Base-by-base conservation (phyloP, 148 eudicot genomes). In the Dysphania ambrosioides region DNA sequence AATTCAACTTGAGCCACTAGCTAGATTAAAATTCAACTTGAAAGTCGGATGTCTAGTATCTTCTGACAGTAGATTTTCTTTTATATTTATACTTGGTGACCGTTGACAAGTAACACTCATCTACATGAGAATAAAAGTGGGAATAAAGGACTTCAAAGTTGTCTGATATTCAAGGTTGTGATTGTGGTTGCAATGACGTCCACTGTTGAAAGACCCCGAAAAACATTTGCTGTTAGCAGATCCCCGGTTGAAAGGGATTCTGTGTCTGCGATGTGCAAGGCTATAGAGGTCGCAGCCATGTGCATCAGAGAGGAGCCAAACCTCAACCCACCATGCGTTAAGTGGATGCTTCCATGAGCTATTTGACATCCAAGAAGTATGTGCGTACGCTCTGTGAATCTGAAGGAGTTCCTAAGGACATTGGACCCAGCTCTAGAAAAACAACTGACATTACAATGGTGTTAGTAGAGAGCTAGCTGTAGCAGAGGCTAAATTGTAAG, bases 401-500 rank as follows among this genome's bases (percentile, higher is more conserved):
- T 26, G 72, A 24, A 16, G 83, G 74, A 27, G 56, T 30, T 36
- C 8, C 68, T 26, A 19, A 10, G 13, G 72, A 68, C n/a, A 16
- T 67, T 16, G 57, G 42, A 29, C 68, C 76, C 0, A 59, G 23
- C 44, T 62, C 79, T 0, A 44, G 29, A 23, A 72, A 71, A 44
- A 34, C 76, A 27, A 10, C 12, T 13, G 66, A 69, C 65, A 41
- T 10, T 34, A 78, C 77, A 75, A 53, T 63, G 84, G 72, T 44
- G 36, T 65, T 26, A 87, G 84, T 13, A 73, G 96, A 70, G 88
- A 84, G 71, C 83, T 60, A 47, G 96, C 96, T 55, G 86, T 90
- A 42, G 96, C 89, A 19, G 96, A 90, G 75, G 96, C 96, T 55
- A 90, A 87, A 82, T 72, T 82, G 83, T 90, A 92, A 92, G 90